phyloP scores from a whole-genome alignment of 2,329 filamentous ascomycete genomes.

The Trichophaea hybrida region DNA sequence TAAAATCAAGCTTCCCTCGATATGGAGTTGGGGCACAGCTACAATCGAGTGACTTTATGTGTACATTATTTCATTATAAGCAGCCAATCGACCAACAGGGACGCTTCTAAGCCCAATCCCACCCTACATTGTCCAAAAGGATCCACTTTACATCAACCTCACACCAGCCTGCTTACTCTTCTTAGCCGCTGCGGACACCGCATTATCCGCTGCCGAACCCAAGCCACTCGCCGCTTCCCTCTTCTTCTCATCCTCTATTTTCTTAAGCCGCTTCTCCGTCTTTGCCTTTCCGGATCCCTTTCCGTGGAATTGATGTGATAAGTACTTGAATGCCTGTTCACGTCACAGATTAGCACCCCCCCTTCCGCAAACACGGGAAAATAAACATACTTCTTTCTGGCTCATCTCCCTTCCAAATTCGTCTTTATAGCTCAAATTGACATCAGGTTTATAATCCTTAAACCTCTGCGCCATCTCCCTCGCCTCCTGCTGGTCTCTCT shows the following conservation, averaged over 20 bases:
- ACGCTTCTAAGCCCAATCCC: no score
- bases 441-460: conserved; percentile 75
- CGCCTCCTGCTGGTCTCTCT: conserved; percentile 72
- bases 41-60: no score
- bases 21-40: no score
- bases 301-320: conserved; percentile 95
- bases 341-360: background rate
- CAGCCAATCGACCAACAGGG: no score
- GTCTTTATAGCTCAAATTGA: conserved; percentile 81
- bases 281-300: conserved; percentile 97
- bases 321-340: conserved; percentile 67
- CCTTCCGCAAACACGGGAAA: background rate
- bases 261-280: conserved; percentile 94
- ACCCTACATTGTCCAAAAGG: no score
- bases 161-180: conserved; percentile 28
- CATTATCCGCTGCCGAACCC: conserved; percentile 22
- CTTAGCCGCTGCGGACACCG: conserved; percentile 25
- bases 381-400: conserved; percentile 52
- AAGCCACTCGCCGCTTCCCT: conserved; percentile 39
- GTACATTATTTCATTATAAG: no score
- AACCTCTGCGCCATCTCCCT: conserved; percentile 73
- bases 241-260: conserved; percentile 90
- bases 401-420: conserved; percentile 74
- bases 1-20: no score
- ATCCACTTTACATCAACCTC: conserved; percentile 24